phyloP scores from a whole-genome alignment of 202 grass and related monocot species.

The Dendrocalamus latiflorus region DNA sequence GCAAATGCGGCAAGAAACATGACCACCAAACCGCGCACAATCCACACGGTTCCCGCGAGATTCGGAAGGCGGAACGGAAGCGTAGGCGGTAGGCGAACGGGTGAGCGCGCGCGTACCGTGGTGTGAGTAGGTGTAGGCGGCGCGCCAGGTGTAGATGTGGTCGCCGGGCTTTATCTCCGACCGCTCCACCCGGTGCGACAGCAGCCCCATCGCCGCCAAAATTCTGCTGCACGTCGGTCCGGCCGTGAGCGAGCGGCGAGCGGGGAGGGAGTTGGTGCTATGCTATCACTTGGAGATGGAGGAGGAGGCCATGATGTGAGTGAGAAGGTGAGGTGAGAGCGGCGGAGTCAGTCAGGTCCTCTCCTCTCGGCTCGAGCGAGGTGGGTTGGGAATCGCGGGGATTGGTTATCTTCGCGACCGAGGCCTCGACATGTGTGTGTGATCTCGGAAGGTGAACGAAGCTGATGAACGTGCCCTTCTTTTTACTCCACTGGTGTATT shows the following conservation, averaged over 20 bases:
- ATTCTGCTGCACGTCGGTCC: neutral
- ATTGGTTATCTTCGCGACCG: slow-evolving; percentile 14
- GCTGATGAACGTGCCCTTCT: neutral
- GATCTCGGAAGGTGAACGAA: neutral
- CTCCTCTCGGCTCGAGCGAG: neutral
- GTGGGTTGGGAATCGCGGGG: neutral
- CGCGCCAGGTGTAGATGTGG: slow-evolving; percentile 96
- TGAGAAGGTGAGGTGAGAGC: neutral
- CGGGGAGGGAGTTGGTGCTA: neutral
- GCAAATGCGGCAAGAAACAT: neutral
- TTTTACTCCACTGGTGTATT: too few species aligned
- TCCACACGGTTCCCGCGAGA: neutral
- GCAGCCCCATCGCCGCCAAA: slow-evolving; percentile 57
- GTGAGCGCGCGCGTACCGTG: slow-evolving; percentile 49
- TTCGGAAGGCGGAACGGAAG: neutral
- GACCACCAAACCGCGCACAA: neutral
- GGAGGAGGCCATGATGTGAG: neutral
- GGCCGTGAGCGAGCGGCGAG: neutral
- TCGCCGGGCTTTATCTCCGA: slow-evolving; percentile 73
- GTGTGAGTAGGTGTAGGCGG: slow-evolving; percentile 83
- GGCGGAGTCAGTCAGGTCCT: too few species aligned
- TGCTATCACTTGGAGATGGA: neutral
- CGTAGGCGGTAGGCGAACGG: neutral
- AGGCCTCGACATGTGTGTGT: slow-evolving; percentile 15
- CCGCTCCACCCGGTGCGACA: slow-evolving; percentile 61